phyloP scores from a whole-genome alignment of 768 basidiomycete species.

The Collybiopsis confluens region DNA sequence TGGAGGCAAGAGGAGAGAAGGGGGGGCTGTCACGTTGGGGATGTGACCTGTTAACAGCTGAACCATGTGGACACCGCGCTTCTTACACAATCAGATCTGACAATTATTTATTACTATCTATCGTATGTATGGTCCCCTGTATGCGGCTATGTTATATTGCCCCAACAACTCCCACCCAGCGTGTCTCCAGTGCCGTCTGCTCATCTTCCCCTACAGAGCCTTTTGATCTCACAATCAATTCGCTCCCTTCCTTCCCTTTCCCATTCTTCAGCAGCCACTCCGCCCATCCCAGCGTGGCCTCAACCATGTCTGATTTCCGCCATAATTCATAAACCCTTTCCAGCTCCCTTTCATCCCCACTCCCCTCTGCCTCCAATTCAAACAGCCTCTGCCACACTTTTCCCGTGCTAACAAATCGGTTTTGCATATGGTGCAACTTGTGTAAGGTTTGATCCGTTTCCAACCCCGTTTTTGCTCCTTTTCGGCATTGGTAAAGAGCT shows the following conservation, averaged over 20 bases:
- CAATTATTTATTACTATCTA: neutral
- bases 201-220: constrained; percentile 21
- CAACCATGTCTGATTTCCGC: constrained; percentile 31
- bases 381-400: constrained; percentile 43
- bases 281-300: constrained; percentile 41
- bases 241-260: constrained; percentile 35
- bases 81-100: neutral
- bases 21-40: constrained; percentile 20
- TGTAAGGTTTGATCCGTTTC: constrained; percentile 28
- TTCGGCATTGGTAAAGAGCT: constrained; percentile 21
- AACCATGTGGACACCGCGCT: constrained; percentile 5
- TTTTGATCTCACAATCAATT: constrained; percentile 29
- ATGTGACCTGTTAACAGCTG: neutral
- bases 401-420: constrained; percentile 37
- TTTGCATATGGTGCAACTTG: constrained; percentile 36
- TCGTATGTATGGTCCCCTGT: neutral
- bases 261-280: constrained; percentile 28
- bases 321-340: constrained; percentile 38
- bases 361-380: constrained; percentile 20
- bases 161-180: constrained; percentile 22
- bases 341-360: constrained; percentile 23
- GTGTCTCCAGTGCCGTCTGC: constrained; percentile 28
- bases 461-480: constrained; percentile 17
- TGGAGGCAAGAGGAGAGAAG: constrained; percentile 21
- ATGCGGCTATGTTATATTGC: neutral